Conservation (phyloP, 257 asterid species). For the Salvia splendens region DNA sequence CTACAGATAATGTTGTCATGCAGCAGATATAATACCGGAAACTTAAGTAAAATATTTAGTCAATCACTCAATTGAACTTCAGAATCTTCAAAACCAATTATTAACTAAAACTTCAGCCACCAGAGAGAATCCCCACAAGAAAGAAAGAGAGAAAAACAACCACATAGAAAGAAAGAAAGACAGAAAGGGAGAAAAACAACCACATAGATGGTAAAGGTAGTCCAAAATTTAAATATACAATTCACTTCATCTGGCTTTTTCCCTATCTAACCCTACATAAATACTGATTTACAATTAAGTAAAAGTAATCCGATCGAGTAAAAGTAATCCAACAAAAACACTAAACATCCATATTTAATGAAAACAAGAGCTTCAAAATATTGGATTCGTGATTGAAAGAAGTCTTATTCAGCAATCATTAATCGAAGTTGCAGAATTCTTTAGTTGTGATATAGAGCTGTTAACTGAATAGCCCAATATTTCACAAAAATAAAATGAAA, state of each 20-base stretch:
- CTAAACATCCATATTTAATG: not conserved
- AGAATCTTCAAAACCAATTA: constrained; percentile 11
- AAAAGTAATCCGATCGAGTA: constrained; percentile 5
- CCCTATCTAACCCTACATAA: not conserved
- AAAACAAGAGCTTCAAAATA: not conserved
- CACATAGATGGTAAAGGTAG: not conserved
- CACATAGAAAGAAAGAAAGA: not conserved
- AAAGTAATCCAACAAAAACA: no score
- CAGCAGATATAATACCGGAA: not conserved
- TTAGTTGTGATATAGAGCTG: not conserved
- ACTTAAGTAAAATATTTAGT: not conserved
- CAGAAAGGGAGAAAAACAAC: not conserved
- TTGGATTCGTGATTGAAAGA: not conserved
- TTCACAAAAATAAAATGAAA: constrained; percentile 10
- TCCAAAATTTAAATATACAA: not conserved
- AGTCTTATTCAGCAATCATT: constrained; percentile 7
- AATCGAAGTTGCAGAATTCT: not conserved
- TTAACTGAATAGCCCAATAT: not conserved
- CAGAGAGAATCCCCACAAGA: not conserved
- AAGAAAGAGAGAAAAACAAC: not conserved
- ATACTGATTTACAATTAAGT: not conserved
- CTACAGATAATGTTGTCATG: constrained; percentile 3
- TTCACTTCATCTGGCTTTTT: constrained; percentile 4
- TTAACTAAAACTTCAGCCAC: not conserved
- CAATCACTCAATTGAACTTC: not conserved